These are phyloP conservation scores for Chrysosphaeria jannelii DNA, from an alignment of 2,329 filamentous ascomycete species.

Conservation along the genomic window DNA sequence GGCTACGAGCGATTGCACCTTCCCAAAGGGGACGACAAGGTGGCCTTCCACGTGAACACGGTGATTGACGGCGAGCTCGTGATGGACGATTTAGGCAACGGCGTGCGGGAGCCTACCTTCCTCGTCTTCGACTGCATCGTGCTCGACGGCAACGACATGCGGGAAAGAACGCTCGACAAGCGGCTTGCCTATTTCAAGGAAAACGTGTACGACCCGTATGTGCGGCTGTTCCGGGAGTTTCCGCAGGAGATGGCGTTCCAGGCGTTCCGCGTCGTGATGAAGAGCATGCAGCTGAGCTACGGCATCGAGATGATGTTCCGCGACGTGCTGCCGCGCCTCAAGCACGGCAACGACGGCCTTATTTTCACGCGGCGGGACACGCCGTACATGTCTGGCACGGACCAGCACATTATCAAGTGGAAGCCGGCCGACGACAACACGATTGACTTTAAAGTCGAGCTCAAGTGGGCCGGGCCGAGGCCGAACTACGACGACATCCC, in stretches of 20 bases:
- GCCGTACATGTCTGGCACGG: conserved; percentile 68
- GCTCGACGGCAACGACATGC: conserved; percentile 45
- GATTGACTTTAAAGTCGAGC: conserved; percentile 59
- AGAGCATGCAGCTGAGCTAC: conserved; percentile 71
- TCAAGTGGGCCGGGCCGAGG: conserved; percentile 40
- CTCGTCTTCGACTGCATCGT: conserved; percentile 84
- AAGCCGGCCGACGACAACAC: conserved; percentile 90
- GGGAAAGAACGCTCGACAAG: conserved; percentile 60
- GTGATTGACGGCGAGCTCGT: conserved; percentile 85
- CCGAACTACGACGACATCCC: conserved; percentile 59
- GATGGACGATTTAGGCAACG: conserved; percentile 42
- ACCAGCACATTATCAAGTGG: conserved; percentile 89
- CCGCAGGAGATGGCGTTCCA: conserved; percentile 39
- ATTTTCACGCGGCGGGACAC: conserved; percentile 90
- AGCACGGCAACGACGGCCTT: conserved; percentile 83
- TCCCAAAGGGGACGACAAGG: conserved; percentile 29
- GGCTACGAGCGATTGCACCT: conserved; percentile 43
- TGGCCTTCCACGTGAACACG: conserved; percentile 45
- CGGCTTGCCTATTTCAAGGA: conserved; percentile 64
- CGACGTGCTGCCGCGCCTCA: conserved; percentile 51
- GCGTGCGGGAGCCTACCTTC: conserved; percentile 42
- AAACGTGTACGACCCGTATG: conserved; percentile 42
- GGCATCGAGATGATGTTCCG: conserved; percentile 79
- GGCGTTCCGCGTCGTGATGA: conserved; percentile 61
- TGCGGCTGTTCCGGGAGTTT: conserved; percentile 28